Evolutionary conservation across 805 yeast genomes (phyloP).

Genomic region (Yueomyces sinensis): DNA sequence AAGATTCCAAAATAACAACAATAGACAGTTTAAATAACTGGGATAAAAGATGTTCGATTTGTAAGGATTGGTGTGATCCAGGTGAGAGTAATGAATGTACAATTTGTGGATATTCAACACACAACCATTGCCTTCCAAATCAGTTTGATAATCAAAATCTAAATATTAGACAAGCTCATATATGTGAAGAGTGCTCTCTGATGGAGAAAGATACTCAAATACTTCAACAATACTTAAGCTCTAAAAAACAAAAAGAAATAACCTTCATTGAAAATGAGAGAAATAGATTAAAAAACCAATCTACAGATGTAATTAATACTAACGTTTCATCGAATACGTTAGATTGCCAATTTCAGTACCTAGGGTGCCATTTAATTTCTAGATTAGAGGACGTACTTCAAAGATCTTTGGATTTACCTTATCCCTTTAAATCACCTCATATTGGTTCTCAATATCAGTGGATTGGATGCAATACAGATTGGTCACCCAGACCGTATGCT

Average conservation of each 20-base stretch:
- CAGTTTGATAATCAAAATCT: conserved; percentile 72
- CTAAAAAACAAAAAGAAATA: conserved; percentile 4
- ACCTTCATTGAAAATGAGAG: conserved; percentile 1
- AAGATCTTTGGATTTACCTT: conserved; percentile 11
- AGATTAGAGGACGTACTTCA: conserved; percentile 11
- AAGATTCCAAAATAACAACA: background rate
- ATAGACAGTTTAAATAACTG: conserved; percentile 5
- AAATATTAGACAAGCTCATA: conserved; percentile 81
- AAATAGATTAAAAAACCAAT: conserved; percentile 6
- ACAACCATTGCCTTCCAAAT: conserved; percentile 76
- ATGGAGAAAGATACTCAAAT: conserved; percentile 32
- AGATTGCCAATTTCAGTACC: conserved; percentile 20
- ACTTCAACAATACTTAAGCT: conserved; percentile 3
- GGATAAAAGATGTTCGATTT: conserved; percentile 42
- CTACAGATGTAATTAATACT: conserved; percentile 6
- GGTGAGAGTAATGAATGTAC: conserved; percentile 61
- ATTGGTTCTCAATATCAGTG: conserved; percentile 19
- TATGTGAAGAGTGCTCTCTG: conserved; percentile 69
- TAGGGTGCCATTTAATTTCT: conserved; percentile 14
- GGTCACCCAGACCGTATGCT: conserved; percentile 6
- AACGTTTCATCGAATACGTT: conserved; percentile 4
- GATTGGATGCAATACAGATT: conserved; percentile 7
- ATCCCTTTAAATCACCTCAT: conserved; percentile 17
- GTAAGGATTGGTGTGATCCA: conserved; percentile 76
- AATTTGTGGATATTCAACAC: conserved; percentile 54